A percentile compares a stretch with the other conserved stretches of the same genome.
These are phyloP conservation scores for Grosmannia huntii DNA, from an alignment of 2,329 filamentous ascomycete genomes.

Conservation along the genomic window DNA sequence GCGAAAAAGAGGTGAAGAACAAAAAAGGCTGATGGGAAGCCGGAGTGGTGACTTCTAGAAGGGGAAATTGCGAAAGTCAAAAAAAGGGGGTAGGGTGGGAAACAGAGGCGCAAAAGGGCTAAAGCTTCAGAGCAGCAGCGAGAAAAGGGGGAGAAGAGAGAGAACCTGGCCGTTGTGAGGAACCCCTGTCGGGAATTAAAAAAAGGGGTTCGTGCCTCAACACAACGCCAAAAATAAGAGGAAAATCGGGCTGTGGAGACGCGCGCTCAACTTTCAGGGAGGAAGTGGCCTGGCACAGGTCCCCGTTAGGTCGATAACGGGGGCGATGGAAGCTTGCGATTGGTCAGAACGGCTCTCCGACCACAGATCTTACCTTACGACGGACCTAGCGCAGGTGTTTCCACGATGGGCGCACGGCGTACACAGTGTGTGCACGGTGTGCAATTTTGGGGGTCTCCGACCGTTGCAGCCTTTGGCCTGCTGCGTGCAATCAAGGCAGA, in stretches of 20 bases:
- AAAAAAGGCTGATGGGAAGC: slow-evolving; percentile 4
- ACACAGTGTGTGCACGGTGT: neutral
- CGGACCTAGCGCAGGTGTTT: neutral
- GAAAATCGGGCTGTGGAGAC: neutral
- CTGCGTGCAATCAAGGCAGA: neutral
- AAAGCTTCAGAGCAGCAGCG: slow-evolving; percentile 1
- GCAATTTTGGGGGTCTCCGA: neutral
- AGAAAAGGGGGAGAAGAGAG: neutral
- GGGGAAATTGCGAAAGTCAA: slow-evolving; percentile 12
- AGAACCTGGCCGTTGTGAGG: neutral
- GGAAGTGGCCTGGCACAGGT: neutral
- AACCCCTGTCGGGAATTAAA: slow-evolving; percentile 8
- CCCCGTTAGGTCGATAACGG: neutral
- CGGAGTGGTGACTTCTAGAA: slow-evolving; percentile 10
- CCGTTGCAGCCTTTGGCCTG: neutral
- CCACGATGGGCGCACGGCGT: neutral
- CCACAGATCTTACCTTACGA: slow-evolving; percentile 2
- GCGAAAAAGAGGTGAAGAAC: slow-evolving; percentile 1
- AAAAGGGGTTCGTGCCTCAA: slow-evolving; percentile 12
- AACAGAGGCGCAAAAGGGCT: slow-evolving; percentile 3
- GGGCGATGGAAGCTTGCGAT: neutral
- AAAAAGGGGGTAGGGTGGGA: slow-evolving; percentile 11
- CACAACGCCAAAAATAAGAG: neutral
- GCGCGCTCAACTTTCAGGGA: neutral
- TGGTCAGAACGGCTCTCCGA: neutral